These are phyloP conservation scores for Cicer chorassanicum DNA, from an alignment of 306 rosid genomes.

Conservation along the genomic window DNA sequence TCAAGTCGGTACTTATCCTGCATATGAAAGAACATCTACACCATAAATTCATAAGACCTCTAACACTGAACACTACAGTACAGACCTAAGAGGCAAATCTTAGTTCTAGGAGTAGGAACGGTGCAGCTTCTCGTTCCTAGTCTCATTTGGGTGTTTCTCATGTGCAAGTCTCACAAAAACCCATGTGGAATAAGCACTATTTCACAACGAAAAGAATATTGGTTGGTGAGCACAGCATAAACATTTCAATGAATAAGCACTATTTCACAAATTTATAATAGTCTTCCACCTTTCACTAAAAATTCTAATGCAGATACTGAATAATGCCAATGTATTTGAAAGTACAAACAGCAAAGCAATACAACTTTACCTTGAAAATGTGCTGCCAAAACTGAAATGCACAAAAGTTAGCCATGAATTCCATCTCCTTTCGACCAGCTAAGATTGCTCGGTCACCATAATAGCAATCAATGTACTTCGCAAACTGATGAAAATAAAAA, in stretches of 20 bases:
- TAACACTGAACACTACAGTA: neutral
- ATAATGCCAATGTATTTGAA: conserved; percentile 35
- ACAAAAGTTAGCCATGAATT: conserved; percentile 66
- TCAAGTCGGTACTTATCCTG: conserved; percentile 70
- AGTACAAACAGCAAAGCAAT: conserved; percentile 30
- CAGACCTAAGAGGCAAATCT: conserved; percentile 27
- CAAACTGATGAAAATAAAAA: conserved; percentile 52
- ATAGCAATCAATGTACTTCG: conserved; percentile 54
- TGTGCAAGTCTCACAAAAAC: neutral
- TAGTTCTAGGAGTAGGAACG: conserved; percentile 10
- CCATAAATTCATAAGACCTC: conserved; percentile 27
- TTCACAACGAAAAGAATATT: conserved; percentile 7
- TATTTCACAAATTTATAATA: conserved; percentile 11
- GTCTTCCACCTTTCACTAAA: conserved; percentile 29
- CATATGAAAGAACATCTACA: conserved; percentile 37
- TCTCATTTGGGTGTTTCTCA: conserved; percentile 5
- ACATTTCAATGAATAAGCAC: conserved; percentile 18
- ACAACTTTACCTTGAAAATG: conserved; percentile 68
- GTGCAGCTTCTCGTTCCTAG: conserved; percentile 27
- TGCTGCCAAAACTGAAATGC: conserved; percentile 95
- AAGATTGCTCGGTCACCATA: conserved; percentile 52
- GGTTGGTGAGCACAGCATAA: conserved; percentile 7
- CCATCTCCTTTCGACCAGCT: conserved; percentile 61
- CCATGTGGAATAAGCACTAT: conserved; percentile 31
- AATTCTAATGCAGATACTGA: conserved; percentile 22